Base-by-base conservation (phyloP, 768 basidiomycete species). In the Mycena sanguinolenta region DNA sequence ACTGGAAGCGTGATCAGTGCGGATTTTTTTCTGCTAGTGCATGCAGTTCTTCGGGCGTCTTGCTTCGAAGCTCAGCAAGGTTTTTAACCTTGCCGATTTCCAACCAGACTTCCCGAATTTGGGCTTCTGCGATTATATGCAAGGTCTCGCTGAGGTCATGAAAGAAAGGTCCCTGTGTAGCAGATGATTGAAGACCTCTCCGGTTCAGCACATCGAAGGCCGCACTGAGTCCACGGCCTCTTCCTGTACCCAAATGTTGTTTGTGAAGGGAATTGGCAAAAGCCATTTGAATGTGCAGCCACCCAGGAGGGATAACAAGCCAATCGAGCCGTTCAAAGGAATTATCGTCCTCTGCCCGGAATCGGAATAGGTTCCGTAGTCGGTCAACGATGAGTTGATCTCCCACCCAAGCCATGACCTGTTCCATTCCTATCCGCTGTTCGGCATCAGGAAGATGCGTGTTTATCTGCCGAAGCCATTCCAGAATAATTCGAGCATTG, bases 231-330 rank as follows among this genome's bases (percentile, higher is more conserved):
- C 81, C 79, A 1, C 76, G 69, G 1, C 76, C 73, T n/a, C 64
- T 64, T 12, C 71, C 57, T 0, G 82, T 82, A 0, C 82, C 82
- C 5, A 80, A 75, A 71, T 84, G 86, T 61, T 86, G 85, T 53
- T 81, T 79, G 62, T 86, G 81, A 0, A 86, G 54, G 0, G 83
- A 83, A 46, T 81, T 79, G 8, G n/a, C n/a, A n/a, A n/a, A n/a
- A n/a, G n/a, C n/a, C n/a, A n/a, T n/a, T n/a, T n/a, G n/a, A n/a
- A n/a, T 67, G 63, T 87, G 84, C 17, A 87, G 79, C 83, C 83
- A 87, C 0, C 85, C 82, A 55, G 82, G 82, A 0, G 75, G 60
- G 0, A 74, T 55, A 0, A 82, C 50, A 9, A 82, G 65, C 70
- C 75, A 84, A 49, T 85, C 82, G 0, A 85, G 71, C 0, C 82